Evolutionary conservation across 177 flowering plant genomes (phyloP), one percentile per base, ranked within the genome.

Genomic region (Vitis hybrid): DNA sequence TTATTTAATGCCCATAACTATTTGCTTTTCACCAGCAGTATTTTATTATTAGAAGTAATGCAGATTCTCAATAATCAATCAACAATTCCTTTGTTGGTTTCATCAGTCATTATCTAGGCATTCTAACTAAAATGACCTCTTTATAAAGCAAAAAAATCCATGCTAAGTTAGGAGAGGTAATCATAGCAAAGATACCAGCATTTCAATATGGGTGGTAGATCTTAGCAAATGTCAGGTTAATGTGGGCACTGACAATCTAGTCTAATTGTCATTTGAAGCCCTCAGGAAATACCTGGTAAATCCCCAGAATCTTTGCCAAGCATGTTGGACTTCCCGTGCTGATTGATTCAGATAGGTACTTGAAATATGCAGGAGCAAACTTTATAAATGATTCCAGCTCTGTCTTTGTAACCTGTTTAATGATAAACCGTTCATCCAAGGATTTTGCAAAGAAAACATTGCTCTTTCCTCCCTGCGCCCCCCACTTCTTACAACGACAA

Each of bases 401-500:
- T 68, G 98, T 94, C 83, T 94, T 96, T 51, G 98, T 88, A 56
- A 94, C 99, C 80, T 94, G 96, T 76, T 96, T 96, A 72, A 96
- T 86, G 66, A 96, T 94, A 74, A 96, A 96, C 51, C 99, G 77
- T 65, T 94, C 98, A 81, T 96, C 99, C 80, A 89, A 81, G 10
- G 97, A 88, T 81, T 96, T 96, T 7, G 98, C 99, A 69, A 96
- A 96, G 70, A 96, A 96, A 52, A 91, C 98, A 77, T 94, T 92
- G 80, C 98, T 96, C 85, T 96, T 96, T 40, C 99, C 99, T 80
- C 99, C 99, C 69, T 96, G 97, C 10, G 99, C 97, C 13, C 98
- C 92, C 99, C 99, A 96, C 74, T 92, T 93, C 86, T 91, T 94
- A 74, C 98, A 96, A 10, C 97, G 95, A 74, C 98, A 89, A 23